phyloP scores from a whole-genome alignment of 352 stramenopile species.

The Globisporangium radiosum region DNA sequence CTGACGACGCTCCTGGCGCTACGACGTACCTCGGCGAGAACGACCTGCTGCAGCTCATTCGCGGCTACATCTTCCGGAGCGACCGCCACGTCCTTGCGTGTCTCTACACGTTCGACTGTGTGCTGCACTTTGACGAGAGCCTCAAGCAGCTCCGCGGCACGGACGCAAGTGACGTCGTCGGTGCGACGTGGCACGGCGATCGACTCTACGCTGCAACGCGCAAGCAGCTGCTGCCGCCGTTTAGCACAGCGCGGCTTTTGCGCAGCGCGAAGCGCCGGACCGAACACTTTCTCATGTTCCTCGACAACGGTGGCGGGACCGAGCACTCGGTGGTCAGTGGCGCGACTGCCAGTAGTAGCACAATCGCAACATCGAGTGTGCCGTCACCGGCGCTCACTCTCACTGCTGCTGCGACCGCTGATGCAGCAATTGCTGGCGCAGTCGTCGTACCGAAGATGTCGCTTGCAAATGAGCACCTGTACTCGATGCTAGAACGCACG shows the following conservation, averaged over 20 bases:
- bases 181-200: slow-evolving; percentile 43
- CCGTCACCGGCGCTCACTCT: background rate
- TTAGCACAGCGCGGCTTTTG: slow-evolving; percentile 75
- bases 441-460: slow-evolving; percentile 23
- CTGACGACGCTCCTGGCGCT: slow-evolving; percentile 22
- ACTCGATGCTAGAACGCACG: slow-evolving; percentile 83
- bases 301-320: slow-evolving; percentile 31
- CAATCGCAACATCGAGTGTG: background rate
- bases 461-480: slow-evolving; percentile 71
- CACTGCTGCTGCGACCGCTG: too few relatives aligned
- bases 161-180: slow-evolving; percentile 32
- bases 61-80: slow-evolving; percentile 65
- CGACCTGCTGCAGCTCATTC: slow-evolving; percentile 66
- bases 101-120: slow-evolving; percentile 72
- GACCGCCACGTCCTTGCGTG: slow-evolving; percentile 79
- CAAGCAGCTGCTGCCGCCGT: slow-evolving; percentile 64
- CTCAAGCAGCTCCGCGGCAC: slow-evolving; percentile 39
- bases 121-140: slow-evolving; percentile 54
- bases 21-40: slow-evolving; percentile 63
- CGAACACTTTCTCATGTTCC: slow-evolving; percentile 84
- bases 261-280: slow-evolving; percentile 54
- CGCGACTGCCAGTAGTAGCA: too few relatives aligned
- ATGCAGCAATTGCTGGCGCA: background rate
- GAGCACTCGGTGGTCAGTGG: background rate
- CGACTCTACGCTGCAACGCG: slow-evolving; percentile 35